These are phyloP conservation scores for Ascochyta fabae DNA, from an alignment of 2,329 filamentous ascomycete genomes.

Conservation along the genomic window DNA sequence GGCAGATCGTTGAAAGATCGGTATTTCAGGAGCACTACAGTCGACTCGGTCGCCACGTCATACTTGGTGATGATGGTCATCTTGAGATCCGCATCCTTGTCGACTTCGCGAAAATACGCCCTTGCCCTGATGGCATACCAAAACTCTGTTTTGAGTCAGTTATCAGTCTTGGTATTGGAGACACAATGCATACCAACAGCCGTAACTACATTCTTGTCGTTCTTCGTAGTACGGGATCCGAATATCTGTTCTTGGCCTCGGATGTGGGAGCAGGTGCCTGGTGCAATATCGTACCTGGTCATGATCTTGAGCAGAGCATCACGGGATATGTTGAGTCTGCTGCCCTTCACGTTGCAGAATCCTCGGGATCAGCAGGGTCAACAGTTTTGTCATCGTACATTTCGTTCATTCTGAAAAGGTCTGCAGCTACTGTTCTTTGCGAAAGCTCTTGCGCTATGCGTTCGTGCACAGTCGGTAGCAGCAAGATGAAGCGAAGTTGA, in stretches of 20 bases:
- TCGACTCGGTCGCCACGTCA: constrained; percentile 5
- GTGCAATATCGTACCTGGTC: constrained; percentile 15
- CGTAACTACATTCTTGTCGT: constrained; percentile 1
- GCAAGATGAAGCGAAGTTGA: constrained; percentile 10
- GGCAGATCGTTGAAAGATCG: constrained; percentile 18
- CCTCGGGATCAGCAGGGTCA: constrained; percentile 8
- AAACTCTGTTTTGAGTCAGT: background rate
- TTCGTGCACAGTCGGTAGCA: constrained; percentile 17
- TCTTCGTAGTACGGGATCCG: constrained; percentile 9
- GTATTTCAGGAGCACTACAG: constrained; percentile 17
- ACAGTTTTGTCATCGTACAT: constrained; percentile 1
- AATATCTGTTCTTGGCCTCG: constrained; percentile 21
- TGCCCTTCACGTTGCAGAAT: background rate
- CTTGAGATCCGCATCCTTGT: constrained; percentile 18
- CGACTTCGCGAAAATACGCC: constrained; percentile 12
- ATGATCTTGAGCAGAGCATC: constrained; percentile 8
- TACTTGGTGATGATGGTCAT: constrained; percentile 15
- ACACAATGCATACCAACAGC: constrained; percentile 1
- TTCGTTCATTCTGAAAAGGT: constrained; percentile 10
- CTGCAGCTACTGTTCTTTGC: background rate
- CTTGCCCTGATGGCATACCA: constrained; percentile 18
- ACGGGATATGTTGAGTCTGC: constrained; percentile 15
- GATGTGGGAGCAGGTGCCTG: constrained; percentile 17
- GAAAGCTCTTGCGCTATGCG: constrained; percentile 6
- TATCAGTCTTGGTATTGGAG: no score